Percentiles rank a stretch among this genome's conserved stretches.
These are phyloP conservation scores for Chaetomium sp. DNA, from an alignment of 2,329 filamentous ascomycete species.

Conservation along the genomic window DNA sequence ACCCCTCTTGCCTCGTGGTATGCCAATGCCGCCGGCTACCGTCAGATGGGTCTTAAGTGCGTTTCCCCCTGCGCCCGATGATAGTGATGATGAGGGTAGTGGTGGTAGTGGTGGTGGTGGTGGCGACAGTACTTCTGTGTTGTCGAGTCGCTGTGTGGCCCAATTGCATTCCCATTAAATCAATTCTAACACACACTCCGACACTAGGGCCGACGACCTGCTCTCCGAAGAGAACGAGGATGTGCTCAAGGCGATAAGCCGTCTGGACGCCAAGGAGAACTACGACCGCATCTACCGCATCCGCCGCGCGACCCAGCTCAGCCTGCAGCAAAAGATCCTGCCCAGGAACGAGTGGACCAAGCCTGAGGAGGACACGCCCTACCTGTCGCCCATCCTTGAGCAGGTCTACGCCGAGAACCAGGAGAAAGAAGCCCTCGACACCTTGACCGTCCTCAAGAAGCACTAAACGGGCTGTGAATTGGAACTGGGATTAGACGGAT, in stretches of 20 bases:
- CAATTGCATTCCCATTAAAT: neutral
- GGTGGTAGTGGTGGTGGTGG: no score
- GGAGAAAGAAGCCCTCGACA: conserved; percentile 49
- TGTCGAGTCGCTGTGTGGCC: no score
- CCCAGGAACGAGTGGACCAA: conserved; percentile 57
- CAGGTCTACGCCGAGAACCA: conserved; percentile 41
- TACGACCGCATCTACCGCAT: conserved; percentile 98
- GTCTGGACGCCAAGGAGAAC: conserved; percentile 79
- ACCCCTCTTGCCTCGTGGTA: conserved; percentile 86
- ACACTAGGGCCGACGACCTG: conserved; percentile 78
- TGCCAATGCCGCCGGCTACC: conserved; percentile 80
- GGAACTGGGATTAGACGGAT: neutral
- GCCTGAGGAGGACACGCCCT: conserved; percentile 48
- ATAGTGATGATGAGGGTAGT: no score
- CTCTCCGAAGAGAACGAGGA: conserved; percentile 86
- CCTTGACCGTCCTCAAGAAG: conserved; percentile 44
- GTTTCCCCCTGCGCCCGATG: conserved; percentile 4
- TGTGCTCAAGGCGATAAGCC: conserved; percentile 82
- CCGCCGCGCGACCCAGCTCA: conserved; percentile 83
- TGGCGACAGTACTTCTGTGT: no score
- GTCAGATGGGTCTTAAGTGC: conserved; percentile 85
- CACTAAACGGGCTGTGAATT: conserved; percentile 28
- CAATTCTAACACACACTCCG: neutral
- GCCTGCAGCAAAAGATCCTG: conserved; percentile 57
- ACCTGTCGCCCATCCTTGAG: conserved; percentile 48